Conservation (phyloP, 1,284 basidiomycete species). For the Fomitopsis schrenkii region DNA sequence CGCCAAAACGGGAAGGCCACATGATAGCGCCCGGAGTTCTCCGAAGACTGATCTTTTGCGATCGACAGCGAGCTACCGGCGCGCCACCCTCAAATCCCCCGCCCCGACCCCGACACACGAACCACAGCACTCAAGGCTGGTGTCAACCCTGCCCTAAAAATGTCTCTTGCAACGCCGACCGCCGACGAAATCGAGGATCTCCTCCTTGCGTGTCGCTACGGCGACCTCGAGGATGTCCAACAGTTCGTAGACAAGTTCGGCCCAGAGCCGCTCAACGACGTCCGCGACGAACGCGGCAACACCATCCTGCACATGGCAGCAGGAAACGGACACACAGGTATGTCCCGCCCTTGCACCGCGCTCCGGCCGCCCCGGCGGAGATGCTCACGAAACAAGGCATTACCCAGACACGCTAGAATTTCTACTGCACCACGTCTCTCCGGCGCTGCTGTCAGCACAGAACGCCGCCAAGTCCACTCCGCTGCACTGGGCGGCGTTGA, state of each 20-base stretch:
- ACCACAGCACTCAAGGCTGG: background rate
- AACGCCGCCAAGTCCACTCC: conserved; percentile 77
- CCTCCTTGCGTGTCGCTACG: conserved; percentile 81
- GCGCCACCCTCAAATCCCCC: background rate
- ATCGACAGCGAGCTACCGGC: background rate
- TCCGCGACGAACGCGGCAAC: conserved; percentile 76
- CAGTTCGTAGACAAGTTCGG: conserved; percentile 63
- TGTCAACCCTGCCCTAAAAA: background rate
- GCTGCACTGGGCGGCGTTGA: conserved; percentile 86
- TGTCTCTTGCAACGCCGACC: conserved; percentile 31
- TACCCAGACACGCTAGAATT: conserved; percentile 66
- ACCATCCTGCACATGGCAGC: conserved; percentile 79
- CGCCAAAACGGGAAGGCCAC: no score
- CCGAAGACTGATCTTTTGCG: background rate
- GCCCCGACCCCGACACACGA: background rate
- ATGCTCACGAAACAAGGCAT: conserved; percentile 42
- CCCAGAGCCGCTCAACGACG: conserved; percentile 41
- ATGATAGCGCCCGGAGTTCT: no score
- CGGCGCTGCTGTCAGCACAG: conserved; percentile 51
- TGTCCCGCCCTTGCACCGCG: conserved; percentile 8
- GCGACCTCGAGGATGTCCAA: conserved; percentile 76
- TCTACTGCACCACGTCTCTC: conserved; percentile 60
- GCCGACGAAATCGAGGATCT: conserved; percentile 72
- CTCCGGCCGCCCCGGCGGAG: background rate
- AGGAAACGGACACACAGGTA: conserved; percentile 85